Conservation (phyloP, 179 eudicot genomes). For the Camellia oleifera region DNA sequence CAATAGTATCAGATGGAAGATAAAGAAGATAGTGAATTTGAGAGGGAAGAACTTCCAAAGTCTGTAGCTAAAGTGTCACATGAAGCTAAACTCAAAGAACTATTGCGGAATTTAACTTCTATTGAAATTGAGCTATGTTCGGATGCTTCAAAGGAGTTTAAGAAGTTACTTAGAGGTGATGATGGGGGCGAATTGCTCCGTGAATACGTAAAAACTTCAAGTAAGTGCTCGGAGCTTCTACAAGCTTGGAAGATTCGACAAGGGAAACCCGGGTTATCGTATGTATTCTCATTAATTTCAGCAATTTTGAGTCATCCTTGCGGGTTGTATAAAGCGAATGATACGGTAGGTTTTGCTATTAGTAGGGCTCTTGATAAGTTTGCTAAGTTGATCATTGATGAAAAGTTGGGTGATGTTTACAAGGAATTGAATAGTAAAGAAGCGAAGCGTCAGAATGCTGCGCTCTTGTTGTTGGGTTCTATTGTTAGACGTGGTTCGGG, state of each 20-base stretch:
- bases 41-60: constrained; percentile 18
- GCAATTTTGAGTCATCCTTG: constrained; percentile 53
- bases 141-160: constrained; percentile 67
- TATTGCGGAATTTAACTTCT: constrained; percentile 68
- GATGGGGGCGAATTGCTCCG: constrained; percentile 55
- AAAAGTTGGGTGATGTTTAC: constrained; percentile 62
- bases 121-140: constrained; percentile 53
- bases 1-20: constrained; percentile 21
- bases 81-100: constrained; percentile 62
- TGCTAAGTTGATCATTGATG: constrained; percentile 53
- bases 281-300: constrained; percentile 51
- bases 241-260: constrained; percentile 72
- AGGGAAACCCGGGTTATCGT: constrained; percentile 54
- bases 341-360: constrained; percentile 29
- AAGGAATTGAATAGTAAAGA: constrained; percentile 78
- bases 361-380: constrained; percentile 68
- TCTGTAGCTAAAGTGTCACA: constrained; percentile 36
- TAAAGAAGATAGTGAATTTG: constrained; percentile 8
- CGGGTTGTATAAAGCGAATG: constrained; percentile 39
- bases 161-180: constrained; percentile 53
- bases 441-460: constrained; percentile 64
- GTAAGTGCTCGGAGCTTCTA: constrained; percentile 57
- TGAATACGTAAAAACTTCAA: constrained; percentile 51
- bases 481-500: constrained; percentile 78
- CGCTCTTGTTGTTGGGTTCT: constrained; percentile 49